Base-by-base conservation (phyloP, 2,329 filamentous ascomycete species). In the Fusarium musae region DNA sequence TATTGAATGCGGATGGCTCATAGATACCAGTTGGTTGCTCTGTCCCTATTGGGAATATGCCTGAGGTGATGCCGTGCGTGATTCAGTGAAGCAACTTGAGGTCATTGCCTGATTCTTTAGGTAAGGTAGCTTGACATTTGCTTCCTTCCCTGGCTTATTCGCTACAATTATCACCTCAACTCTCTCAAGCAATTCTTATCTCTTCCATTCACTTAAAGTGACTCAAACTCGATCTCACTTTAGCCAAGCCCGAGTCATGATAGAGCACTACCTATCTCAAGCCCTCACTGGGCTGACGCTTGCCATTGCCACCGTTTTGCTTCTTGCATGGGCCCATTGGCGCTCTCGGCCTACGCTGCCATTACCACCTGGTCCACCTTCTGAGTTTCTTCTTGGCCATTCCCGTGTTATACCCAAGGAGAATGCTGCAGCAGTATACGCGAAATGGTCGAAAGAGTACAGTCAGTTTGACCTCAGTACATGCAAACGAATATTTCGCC, bases 331-430 rank as follows among this genome's bases (percentile, higher is more conserved):
- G 40, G 42, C 47, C n/a, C 54, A 66, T 32, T 60, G 62, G 60
- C 56, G 57, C 56, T 53, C 40, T n/a, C 67, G 56, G 26, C 57
- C 43, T 23, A 40, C 50, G 15, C 68, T 69, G 32, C 75, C 77
- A n/a, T 54, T 78, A 2, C 78, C 78, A 17, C 78, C 78, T 19
- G 78, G 77, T 1, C 78, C 78, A 13, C 78, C 78, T 12, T 76
- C 75, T 23, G 77, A 78, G 50, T 78, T 79, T 40, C 53, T 79
- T 7, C 53, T 79, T 19, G 78, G 78, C 1, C 78, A 79, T 58
- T 66, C 74, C 23, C 69, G 78, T 30, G n/a, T 77, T n/a, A 75
- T 79, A 42, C 78, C 78, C 17, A 73, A 75, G 23, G 73, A 78
- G 26, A 78, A 78, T 30, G 78, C 77, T 2, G 75, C 78, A 3